Evolutionary conservation across 495 filamentous ascomycete species (phyloP).

Genomic region (Hamigera avellanea): DNA sequence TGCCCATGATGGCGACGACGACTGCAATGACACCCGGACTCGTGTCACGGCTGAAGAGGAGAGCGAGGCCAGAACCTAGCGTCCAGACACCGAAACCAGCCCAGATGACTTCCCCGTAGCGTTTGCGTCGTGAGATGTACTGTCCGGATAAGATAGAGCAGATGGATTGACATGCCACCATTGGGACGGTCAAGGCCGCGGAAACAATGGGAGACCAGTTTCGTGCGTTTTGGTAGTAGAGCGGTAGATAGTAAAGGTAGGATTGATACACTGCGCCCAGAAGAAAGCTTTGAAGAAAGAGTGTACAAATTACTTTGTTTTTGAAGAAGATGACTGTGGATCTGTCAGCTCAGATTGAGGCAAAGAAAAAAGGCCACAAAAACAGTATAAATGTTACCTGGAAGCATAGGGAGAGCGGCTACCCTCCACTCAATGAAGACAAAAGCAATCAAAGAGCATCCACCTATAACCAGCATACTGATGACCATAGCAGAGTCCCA

Average conservation of each 20-base stretch:
- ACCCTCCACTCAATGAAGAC: conserved; percentile 46
- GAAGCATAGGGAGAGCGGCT: conserved; percentile 48
- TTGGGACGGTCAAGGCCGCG: conserved; percentile 37
- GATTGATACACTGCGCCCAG: conserved; percentile 48
- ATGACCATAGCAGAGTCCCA: conserved; percentile 54
- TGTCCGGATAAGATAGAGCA: conserved; percentile 42
- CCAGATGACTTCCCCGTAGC: conserved; percentile 49
- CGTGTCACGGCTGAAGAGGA: conserved; percentile 36
- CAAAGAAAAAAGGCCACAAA: neutral
- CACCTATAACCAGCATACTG: conserved; percentile 45
- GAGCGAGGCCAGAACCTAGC: conserved; percentile 40
- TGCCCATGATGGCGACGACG: conserved; percentile 40
- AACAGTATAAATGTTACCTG: conserved; percentile 20
- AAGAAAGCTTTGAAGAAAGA: conserved; percentile 49
- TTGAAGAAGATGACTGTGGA: conserved; percentile 40
- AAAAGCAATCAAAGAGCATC: conserved; percentile 33
- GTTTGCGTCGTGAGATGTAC: conserved; percentile 42
- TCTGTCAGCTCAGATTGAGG: conserved; percentile 7
- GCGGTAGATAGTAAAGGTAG: conserved; percentile 40
- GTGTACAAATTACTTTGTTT: conserved; percentile 36
- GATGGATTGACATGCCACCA: conserved; percentile 41
- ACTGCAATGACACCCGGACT: conserved; percentile 38
- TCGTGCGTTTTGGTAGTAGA: conserved; percentile 45
- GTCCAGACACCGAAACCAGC: conserved; percentile 42
- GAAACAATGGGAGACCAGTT: conserved; percentile 37